Conservation (phyloP, 2,329 filamentous ascomycete genomes). For the Elsinoe australis region DNA sequence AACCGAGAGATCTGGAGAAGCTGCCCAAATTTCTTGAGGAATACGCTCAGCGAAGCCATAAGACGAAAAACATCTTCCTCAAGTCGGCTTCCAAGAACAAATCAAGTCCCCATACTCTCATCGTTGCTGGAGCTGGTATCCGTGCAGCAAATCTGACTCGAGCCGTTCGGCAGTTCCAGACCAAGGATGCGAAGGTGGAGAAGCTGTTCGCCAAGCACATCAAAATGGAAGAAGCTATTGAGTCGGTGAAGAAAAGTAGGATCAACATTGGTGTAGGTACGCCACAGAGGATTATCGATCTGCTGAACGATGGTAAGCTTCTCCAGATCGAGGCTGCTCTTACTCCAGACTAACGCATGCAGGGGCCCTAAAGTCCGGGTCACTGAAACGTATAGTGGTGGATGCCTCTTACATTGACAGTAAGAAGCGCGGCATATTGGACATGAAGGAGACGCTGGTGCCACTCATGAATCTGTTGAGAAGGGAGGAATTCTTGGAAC, state of each 20-base stretch:
- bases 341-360: slow-evolving; percentile 21
- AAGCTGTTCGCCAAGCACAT: slow-evolving; percentile 99
- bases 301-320: slow-evolving; percentile 67
- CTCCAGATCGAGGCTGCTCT: background rate
- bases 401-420: slow-evolving; percentile 90
- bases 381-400: slow-evolving; percentile 71
- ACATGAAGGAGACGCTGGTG: slow-evolving; percentile 88
- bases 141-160: slow-evolving; percentile 79
- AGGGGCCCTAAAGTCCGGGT: slow-evolving; percentile 62
- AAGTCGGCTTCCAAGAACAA: slow-evolving; percentile 59
- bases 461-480: slow-evolving; percentile 70
- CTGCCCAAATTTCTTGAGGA: slow-evolving; percentile 71
- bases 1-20: slow-evolving; percentile 60
- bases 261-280: slow-evolving; percentile 88
- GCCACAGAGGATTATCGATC: slow-evolving; percentile 69
- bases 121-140: slow-evolving; percentile 77
- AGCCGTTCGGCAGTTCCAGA: slow-evolving; percentile 68
- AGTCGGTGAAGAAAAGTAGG: slow-evolving; percentile 59
- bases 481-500: slow-evolving; percentile 60
- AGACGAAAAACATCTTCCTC: slow-evolving; percentile 49
- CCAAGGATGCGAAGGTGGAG: slow-evolving; percentile 67
- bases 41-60: slow-evolving; percentile 39
- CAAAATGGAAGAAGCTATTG: slow-evolving; percentile 79
- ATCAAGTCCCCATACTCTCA: slow-evolving; percentile 64
- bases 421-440: slow-evolving; percentile 88